Conservation (phyloP, 495 filamentous ascomycete genomes). For the Penicillium cosmopolitanum region DNA sequence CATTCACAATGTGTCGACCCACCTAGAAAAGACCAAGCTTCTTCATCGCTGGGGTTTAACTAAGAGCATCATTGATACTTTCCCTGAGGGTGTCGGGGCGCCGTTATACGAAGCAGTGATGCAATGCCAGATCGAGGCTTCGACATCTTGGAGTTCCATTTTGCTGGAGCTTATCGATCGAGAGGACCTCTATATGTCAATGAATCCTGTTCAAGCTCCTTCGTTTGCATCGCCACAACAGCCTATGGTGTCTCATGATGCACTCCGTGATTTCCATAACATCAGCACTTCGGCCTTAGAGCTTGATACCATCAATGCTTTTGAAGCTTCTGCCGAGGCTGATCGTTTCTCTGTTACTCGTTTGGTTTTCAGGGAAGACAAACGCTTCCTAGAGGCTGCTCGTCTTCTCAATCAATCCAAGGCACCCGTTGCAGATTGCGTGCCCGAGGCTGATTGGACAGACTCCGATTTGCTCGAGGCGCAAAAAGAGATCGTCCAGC, state of each 20-base stretch:
- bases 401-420: constrained; percentile 77
- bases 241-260: constrained; percentile 61
- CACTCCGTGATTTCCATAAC: constrained; percentile 72
- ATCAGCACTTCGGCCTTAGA: constrained; percentile 67
- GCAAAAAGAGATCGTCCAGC: constrained; percentile 87
- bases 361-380: constrained; percentile 88
- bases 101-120: constrained; percentile 84
- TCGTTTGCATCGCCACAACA: constrained; percentile 40
- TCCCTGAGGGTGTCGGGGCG: constrained; percentile 80
- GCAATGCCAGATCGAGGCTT: constrained; percentile 78
- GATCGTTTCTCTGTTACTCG: constrained; percentile 81
- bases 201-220: constrained; percentile 47
- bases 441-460: constrained; percentile 75
- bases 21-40: constrained; percentile 44
- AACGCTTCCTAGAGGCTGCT: constrained; percentile 79
- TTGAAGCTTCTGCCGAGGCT: constrained; percentile 69
- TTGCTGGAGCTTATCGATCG: constrained; percentile 78
- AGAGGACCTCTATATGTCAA: constrained; percentile 74
- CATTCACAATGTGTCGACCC: constrained; percentile 32
- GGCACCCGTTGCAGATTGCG: constrained; percentile 73
- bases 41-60: constrained; percentile 50
- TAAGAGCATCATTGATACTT: constrained; percentile 61
- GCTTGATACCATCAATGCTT: constrained; percentile 59
- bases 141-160: constrained; percentile 69
- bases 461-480: constrained; percentile 87